These are phyloP conservation scores for Pterocarpus santalinus DNA, from an alignment of 306 rosid species.

Conservation along the genomic window DNA sequence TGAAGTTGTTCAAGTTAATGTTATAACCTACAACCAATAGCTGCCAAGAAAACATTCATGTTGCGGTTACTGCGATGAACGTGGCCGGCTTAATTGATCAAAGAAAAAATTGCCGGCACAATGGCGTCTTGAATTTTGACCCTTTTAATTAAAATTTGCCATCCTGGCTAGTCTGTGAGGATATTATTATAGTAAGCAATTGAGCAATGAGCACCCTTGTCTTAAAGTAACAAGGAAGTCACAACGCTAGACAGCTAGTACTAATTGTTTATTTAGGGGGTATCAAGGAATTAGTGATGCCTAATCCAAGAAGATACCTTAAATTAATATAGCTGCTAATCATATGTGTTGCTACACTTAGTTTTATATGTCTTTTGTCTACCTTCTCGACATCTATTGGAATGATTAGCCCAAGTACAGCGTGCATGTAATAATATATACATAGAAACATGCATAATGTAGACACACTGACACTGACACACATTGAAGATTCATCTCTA, in stretches of 20 bases:
- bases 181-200: conserved; percentile 33
- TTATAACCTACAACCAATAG: background rate
- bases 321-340: conserved; percentile 15
- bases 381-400: conserved; percentile 1
- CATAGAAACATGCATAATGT: conserved; percentile 29
- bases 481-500: conserved; percentile 1
- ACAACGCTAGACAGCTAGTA: conserved; percentile 59
- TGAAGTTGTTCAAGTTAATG: conserved; percentile 26
- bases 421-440: conserved; percentile 39
- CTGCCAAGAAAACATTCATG: conserved; percentile 58
- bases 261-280: conserved; percentile 44
- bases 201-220: conserved; percentile 41
- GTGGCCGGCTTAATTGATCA: conserved; percentile 55
- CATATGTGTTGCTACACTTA: conserved; percentile 3
- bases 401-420: conserved; percentile 33
- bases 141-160: conserved; percentile 19
- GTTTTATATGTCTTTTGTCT: background rate
- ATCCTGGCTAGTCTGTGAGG: conserved; percentile 55
- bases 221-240: conserved; percentile 51
- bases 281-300: conserved; percentile 44
- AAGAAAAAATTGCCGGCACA: conserved; percentile 54
- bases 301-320: conserved; percentile 49
- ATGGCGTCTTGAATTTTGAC: conserved; percentile 1
- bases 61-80: conserved; percentile 57
- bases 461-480: background rate